A percentile compares a stretch with the other conserved stretches of the same genome.
Evolutionary conservation across 441 rosid genomes (phyloP).

Genomic region (Bruguiera hainesii): DNA sequence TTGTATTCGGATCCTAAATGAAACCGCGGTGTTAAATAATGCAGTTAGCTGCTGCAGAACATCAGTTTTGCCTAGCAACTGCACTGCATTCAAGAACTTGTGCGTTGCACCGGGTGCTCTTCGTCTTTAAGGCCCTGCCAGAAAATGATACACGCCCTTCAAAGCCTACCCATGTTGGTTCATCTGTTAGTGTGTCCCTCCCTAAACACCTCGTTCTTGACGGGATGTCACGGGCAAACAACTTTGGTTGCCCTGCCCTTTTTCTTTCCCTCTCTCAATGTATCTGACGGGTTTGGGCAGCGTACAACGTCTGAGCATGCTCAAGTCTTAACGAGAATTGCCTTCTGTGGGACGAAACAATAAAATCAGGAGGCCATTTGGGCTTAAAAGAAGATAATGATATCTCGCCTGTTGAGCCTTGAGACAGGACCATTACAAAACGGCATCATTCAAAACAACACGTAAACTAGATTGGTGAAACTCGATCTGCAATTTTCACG

Average conservation of each 20-base stretch:
- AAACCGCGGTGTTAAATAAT: not conserved
- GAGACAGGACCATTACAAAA: too few species aligned
- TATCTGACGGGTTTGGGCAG: not conserved
- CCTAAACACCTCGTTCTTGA: not conserved
- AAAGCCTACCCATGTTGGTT: not conserved
- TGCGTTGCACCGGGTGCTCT: not conserved
- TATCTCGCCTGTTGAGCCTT: too few species aligned
- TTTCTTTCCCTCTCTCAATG: not conserved
- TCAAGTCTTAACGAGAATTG: too few species aligned
- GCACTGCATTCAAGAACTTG: not conserved
- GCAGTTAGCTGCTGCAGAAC: not conserved
- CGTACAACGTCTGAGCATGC: too few species aligned
- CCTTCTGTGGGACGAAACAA: too few species aligned
- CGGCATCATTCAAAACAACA: too few species aligned
- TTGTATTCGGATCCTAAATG: not conserved
- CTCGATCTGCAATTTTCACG: too few species aligned
- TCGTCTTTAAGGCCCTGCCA: not conserved
- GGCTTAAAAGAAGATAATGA: too few species aligned
- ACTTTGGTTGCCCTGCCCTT: not conserved
- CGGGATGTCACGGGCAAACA: not conserved
- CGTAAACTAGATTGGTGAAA: too few species aligned
- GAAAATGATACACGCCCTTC: not conserved
- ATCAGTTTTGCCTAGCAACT: not conserved
- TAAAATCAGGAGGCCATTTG: too few species aligned
- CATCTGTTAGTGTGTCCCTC: not conserved